Conservation (phyloP, 2,329 filamentous ascomycete genomes). For the Cytospora paraplurivora region DNA sequence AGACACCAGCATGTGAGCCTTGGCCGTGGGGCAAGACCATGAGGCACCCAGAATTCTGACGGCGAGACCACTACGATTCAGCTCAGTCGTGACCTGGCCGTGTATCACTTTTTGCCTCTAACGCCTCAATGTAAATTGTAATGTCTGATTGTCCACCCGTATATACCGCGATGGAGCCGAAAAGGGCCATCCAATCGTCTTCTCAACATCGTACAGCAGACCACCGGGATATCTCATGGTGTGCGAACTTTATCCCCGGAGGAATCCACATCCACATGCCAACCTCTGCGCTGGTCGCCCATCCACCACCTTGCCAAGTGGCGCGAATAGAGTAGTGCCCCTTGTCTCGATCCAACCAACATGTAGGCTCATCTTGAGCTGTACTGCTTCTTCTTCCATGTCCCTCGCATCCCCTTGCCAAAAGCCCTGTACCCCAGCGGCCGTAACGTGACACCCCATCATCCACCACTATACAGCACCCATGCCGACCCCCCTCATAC, state of each 20-base stretch:
- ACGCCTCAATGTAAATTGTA: background rate
- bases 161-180: background rate
- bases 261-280: background rate
- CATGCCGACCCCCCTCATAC: conserved; percentile 19
- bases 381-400: background rate
- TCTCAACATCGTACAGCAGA: conserved; percentile 11
- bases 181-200: background rate
- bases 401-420: background rate
- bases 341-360: background rate
- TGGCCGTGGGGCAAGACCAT: too few relatives aligned
- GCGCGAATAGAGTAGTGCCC: background rate
- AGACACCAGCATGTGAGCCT: too few relatives aligned
- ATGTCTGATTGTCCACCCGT: background rate
- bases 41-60: too few relatives aligned
- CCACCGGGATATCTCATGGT: background rate
- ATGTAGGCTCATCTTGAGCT: background rate
- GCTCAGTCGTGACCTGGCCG: background rate
- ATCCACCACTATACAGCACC: conserved; percentile 29
- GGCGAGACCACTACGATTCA: too few relatives aligned
- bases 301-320: background rate
- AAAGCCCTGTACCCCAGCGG: background rate
- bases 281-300: background rate
- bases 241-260: background rate
- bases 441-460: background rate
- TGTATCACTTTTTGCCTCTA: background rate